Conservation (phyloP, 495 filamentous ascomycete genomes). For the Penicillium odoratum region DNA sequence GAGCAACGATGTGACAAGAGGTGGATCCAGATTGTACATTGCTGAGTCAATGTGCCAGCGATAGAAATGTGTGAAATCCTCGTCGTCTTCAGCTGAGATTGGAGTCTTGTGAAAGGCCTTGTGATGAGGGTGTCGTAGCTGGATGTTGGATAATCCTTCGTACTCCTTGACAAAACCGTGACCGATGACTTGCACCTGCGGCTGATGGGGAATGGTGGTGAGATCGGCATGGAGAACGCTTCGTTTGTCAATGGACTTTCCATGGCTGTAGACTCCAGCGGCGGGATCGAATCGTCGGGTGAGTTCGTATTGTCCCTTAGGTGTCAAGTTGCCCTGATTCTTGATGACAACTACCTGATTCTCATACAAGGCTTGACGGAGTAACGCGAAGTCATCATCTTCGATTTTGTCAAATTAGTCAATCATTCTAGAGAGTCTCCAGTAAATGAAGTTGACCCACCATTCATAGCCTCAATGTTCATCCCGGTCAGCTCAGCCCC, state of each 20-base stretch:
- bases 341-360: conserved; percentile 66
- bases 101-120: conserved; percentile 62
- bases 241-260: conserved; percentile 64
- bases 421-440: background rate
- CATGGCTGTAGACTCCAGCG: conserved; percentile 64
- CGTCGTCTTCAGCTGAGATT: conserved; percentile 59
- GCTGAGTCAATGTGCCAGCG: conserved; percentile 76
- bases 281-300: conserved; percentile 66
- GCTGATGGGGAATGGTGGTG: conserved; percentile 72
- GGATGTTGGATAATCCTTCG: conserved; percentile 63
- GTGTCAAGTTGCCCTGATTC: conserved; percentile 54
- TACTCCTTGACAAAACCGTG: conserved; percentile 62
- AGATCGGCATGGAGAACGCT: conserved; percentile 70
- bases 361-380: conserved; percentile 59
- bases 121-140: conserved; percentile 67
- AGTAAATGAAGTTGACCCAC: conserved; percentile 14
- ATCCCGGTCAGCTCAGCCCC: conserved; percentile 52
- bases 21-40: conserved; percentile 67
- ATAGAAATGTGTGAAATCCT: conserved; percentile 66
- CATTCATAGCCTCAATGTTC: conserved; percentile 57
- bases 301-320: conserved; percentile 64
- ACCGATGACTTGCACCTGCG: conserved; percentile 73
- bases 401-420: background rate
- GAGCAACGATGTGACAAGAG: conserved; percentile 63
- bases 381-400: conserved; percentile 58